A percentile compares a stretch with the other conserved stretches of the same genome.
phyloP scores from a whole-genome alignment of 2,329 filamentous ascomycete species.

The Gnomoniopsis smithogilvyi region DNA sequence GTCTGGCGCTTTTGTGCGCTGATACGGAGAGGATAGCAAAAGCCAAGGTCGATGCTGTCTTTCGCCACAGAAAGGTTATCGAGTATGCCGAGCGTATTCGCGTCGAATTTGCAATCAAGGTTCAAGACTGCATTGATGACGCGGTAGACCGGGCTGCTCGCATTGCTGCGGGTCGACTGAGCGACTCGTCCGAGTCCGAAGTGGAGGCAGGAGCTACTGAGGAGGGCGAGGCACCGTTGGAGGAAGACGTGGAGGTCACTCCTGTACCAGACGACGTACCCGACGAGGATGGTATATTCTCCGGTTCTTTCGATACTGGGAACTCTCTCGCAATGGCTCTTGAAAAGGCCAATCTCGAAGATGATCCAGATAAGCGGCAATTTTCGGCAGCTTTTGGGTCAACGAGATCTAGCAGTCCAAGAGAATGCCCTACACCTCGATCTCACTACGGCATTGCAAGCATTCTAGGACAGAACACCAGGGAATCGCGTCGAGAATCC shows the following conservation, averaged over 20 bases:
- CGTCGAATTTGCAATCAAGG: constrained; percentile 85
- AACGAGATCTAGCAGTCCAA: constrained; percentile 83
- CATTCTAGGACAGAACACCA: constrained; percentile 52
- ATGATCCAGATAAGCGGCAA: constrained; percentile 36
- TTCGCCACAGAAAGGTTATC: constrained; percentile 86
- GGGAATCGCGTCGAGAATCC: constrained; percentile 70
- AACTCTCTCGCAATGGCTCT: constrained; percentile 57
- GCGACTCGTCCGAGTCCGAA: constrained; percentile 68
- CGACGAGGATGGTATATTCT: constrained; percentile 53
- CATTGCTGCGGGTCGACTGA: constrained; percentile 80
- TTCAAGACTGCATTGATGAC: constrained; percentile 93
- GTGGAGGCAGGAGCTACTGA: constrained; percentile 42
- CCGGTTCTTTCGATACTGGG: constrained; percentile 55
- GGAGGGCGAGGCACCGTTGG: constrained; percentile 24
- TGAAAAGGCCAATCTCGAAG: constrained; percentile 38
- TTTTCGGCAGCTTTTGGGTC: constrained; percentile 66
- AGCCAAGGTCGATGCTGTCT: constrained; percentile 88
- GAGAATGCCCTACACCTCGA: constrained; percentile 85
- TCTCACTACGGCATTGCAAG: constrained; percentile 67
- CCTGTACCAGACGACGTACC: constrained; percentile 25
- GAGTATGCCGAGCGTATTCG: constrained; percentile 96
- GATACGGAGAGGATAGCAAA: constrained; percentile 84
- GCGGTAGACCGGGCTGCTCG: constrained; percentile 86
- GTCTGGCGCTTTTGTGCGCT: constrained; percentile 78
- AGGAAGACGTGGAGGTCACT: constrained; percentile 34